Conservation (phyloP, 345 rosid genomes). For the Cardamine resedifolia region DNA sequence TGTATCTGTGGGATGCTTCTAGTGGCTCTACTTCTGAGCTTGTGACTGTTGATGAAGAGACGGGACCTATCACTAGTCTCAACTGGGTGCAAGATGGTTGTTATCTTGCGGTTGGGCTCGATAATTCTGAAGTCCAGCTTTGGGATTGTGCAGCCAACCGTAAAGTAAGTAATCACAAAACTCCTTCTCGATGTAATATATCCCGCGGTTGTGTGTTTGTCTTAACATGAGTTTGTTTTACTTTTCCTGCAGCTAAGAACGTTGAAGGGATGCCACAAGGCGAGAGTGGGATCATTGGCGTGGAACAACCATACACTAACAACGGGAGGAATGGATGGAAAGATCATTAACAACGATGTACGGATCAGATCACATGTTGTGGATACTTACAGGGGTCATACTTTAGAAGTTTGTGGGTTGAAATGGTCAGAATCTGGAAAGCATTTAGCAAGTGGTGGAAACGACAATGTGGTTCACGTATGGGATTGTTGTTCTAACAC, state of each 20-base stretch:
- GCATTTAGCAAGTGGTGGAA: conserved; percentile 61
- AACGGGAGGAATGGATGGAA: conserved; percentile 30
- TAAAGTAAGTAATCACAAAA: conserved; percentile 2
- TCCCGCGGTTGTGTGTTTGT: not conserved
- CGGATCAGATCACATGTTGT: conserved; percentile 22
- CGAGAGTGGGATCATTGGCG: not conserved
- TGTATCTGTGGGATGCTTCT: conserved; percentile 40
- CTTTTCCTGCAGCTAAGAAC: conserved; percentile 3
- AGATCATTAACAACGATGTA: conserved; percentile 36
- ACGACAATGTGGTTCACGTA: conserved; percentile 41
- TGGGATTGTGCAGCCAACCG: conserved; percentile 26
- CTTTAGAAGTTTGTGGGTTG: conserved; percentile 40
- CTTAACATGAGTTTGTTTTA: not conserved
- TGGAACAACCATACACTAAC: not conserved
- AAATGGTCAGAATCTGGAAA: conserved; percentile 46
- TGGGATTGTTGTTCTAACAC: conserved; percentile 37
- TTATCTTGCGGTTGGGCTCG: conserved; percentile 32
- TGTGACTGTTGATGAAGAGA: conserved; percentile 34
- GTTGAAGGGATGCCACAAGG: conserved; percentile 37
- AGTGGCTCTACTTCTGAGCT: conserved; percentile 37
- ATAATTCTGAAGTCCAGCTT: conserved; percentile 24
- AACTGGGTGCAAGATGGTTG: conserved; percentile 41
- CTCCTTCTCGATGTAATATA: too few species aligned
- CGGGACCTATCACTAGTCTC: conserved; percentile 44
- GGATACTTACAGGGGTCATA: conserved; percentile 36